A percentile compares a stretch with the other conserved stretches of the same genome.
These are phyloP conservation scores for Mortierella sp. DNA, from an alignment of 371 early-diverging fungal genomes.

Conservation along the genomic window DNA sequence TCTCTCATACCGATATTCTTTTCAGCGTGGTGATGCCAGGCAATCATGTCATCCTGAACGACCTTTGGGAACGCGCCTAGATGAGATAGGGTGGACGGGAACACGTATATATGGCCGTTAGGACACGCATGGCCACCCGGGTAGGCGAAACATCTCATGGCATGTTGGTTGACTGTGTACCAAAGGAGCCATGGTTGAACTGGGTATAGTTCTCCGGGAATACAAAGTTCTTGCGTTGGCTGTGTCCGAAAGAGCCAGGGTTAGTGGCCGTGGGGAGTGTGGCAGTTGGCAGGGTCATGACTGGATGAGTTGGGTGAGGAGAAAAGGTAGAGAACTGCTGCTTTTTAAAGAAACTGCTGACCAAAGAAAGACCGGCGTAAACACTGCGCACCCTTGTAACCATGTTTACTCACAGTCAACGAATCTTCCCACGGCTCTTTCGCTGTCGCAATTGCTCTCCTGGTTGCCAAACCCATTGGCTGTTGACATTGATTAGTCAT, in stretches of 20 bases:
- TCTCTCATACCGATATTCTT: slow-evolving; percentile 37
- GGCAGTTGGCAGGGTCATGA: background rate
- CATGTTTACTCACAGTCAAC: too few species aligned
- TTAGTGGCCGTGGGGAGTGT: slow-evolving; percentile 45
- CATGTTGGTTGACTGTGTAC: slow-evolving; percentile 13
- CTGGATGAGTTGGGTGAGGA: slow-evolving; percentile 7
- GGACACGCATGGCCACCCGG: too few species aligned
- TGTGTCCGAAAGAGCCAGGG: slow-evolving; percentile 56
- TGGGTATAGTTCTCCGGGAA: slow-evolving; percentile 56
- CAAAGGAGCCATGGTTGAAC: slow-evolving; percentile 60
- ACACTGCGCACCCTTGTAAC: too few species aligned
- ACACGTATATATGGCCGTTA: too few species aligned
- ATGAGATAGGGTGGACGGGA: too few species aligned
- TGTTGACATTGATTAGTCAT: too few species aligned
- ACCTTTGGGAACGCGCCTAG: slow-evolving; percentile 38
- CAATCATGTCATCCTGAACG: slow-evolving; percentile 42
- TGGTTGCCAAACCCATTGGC: too few species aligned
- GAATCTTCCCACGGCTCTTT: too few species aligned
- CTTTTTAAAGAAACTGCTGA: too few species aligned
- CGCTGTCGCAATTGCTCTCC: too few species aligned
- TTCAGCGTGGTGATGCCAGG: slow-evolving; percentile 38
- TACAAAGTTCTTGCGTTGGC: slow-evolving; percentile 55
- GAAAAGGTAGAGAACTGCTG: slow-evolving; percentile 4
- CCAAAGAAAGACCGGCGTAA: too few species aligned
- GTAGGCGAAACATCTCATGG: too few species aligned